Percentiles rank a stretch among this genome's conserved stretches.
Evolutionary conservation across 345 rosid species (phyloP).

Genomic region (Dimocarpus longan): DNA sequence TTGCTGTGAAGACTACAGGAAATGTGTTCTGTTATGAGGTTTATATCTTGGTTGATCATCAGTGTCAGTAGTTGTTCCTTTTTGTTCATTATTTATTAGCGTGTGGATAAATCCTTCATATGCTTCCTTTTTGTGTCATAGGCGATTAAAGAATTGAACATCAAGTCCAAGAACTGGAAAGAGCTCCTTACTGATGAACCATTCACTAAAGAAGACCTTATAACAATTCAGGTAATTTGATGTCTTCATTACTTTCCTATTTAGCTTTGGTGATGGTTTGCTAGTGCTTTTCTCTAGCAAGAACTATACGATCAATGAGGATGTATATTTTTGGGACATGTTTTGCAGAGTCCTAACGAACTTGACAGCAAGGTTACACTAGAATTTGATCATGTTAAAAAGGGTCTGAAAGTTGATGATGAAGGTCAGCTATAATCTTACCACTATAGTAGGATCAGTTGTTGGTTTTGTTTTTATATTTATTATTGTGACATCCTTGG

Average conservation of each 20-base stretch:
- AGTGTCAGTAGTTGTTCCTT: slow-evolving; percentile 7
- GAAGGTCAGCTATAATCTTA: slow-evolving; percentile 54
- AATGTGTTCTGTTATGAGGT: slow-evolving; percentile 94
- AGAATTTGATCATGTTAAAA: slow-evolving; percentile 90
- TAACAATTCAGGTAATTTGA: slow-evolving; percentile 71
- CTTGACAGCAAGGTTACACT: slow-evolving; percentile 62
- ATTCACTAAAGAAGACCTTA: slow-evolving; percentile 76
- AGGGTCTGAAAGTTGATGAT: slow-evolving; percentile 74
- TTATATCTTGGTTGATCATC: slow-evolving; percentile 17
- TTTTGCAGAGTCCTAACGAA: slow-evolving; percentile 77
- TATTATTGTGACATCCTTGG: slow-evolving; percentile 16
- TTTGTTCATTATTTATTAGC: slow-evolving; percentile 14
- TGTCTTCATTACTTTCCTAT: slow-evolving; percentile 5
- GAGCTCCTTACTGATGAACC: slow-evolving; percentile 90
- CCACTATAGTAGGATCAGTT: slow-evolving; percentile 17
- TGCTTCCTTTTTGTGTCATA: slow-evolving; percentile 23
- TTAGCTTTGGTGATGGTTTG: slow-evolving; percentile 18
- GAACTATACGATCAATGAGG: neutral
- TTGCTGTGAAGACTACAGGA: slow-evolving; percentile 90
- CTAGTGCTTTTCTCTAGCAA: slow-evolving; percentile 3
- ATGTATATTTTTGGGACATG: slow-evolving; percentile 12
- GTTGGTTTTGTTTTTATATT: neutral
- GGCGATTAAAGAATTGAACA: slow-evolving; percentile 91
- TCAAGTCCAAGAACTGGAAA: slow-evolving; percentile 92
- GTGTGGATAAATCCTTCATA: slow-evolving; percentile 14